Evolutionary conservation across 2,329 filamentous ascomycete genomes (phyloP).

Genomic region (Curvularia sp.): DNA sequence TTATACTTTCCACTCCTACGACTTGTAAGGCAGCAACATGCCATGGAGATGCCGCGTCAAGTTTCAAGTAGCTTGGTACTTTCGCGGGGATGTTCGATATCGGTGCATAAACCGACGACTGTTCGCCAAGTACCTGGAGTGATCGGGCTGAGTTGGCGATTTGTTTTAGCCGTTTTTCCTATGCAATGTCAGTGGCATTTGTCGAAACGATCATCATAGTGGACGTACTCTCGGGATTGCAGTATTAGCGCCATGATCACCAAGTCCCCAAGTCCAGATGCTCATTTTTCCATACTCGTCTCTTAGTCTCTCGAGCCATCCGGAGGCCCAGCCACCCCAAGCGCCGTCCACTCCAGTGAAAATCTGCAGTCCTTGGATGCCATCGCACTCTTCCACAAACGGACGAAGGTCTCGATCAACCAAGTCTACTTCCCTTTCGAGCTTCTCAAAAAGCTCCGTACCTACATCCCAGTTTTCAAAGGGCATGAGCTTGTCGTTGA

Average conservation of each 20-base stretch:
- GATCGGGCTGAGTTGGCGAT: constrained; percentile 78
- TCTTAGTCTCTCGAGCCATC: constrained; percentile 68
- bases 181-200: constrained; percentile 20
- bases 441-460: constrained; percentile 51
- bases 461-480: constrained; percentile 71
- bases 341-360: constrained; percentile 62
- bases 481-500: constrained; percentile 79
- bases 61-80: constrained; percentile 64
- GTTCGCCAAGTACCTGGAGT: constrained; percentile 70
- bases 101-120: constrained; percentile 80
- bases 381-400: constrained; percentile 92
- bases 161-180: constrained; percentile 70
- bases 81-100: constrained; percentile 66
- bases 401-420: constrained; percentile 86
- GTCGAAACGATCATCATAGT: neutral
- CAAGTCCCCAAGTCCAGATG: constrained; percentile 86
- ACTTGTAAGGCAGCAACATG: constrained; percentile 78
- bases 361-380: constrained; percentile 83
- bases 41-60: constrained; percentile 76
- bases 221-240: constrained; percentile 53
- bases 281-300: constrained; percentile 91
- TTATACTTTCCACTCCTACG: constrained; percentile 78
- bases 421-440: constrained; percentile 71
- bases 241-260: constrained; percentile 60
- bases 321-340: constrained; percentile 57